Evolutionary conservation across 2,329 filamentous ascomycete genomes (phyloP).

Genomic region (Penicillium sp.): DNA sequence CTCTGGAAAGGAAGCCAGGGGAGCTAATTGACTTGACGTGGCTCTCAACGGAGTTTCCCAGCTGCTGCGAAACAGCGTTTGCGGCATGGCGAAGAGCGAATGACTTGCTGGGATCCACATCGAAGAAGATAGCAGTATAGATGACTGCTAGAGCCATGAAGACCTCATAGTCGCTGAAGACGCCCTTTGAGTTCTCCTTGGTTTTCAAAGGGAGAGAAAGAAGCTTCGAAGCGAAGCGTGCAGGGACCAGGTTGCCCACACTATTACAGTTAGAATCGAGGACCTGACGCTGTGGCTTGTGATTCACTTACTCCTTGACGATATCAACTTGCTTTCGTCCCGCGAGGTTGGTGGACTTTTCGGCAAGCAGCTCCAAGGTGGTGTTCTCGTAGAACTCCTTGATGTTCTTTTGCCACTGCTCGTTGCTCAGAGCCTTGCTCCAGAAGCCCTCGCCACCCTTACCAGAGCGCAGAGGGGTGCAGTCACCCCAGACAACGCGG

Average conservation of each 20-base stretch:
- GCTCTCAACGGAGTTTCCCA: slow-evolving; percentile 66
- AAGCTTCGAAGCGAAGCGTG: slow-evolving; percentile 60
- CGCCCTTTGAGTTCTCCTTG: slow-evolving; percentile 53
- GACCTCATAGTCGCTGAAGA: slow-evolving; percentile 63
- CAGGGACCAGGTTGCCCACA: slow-evolving; percentile 59
- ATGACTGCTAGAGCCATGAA: slow-evolving; percentile 68
- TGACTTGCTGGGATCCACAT: slow-evolving; percentile 68
- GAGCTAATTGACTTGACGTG: slow-evolving; percentile 67
- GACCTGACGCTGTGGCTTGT: not conserved
- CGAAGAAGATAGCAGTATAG: slow-evolving; percentile 69
- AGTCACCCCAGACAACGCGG: slow-evolving; percentile 68
- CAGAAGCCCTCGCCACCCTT: slow-evolving; percentile 61
- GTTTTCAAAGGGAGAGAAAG: slow-evolving; percentile 63
- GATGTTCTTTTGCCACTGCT: slow-evolving; percentile 66
- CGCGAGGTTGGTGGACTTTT: slow-evolving; percentile 69
- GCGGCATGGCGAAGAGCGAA: slow-evolving; percentile 67
- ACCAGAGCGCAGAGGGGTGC: slow-evolving; percentile 67
- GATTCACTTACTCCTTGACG: slow-evolving; percentile 56
- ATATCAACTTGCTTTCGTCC: slow-evolving; percentile 72
- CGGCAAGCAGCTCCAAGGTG: slow-evolving; percentile 64
- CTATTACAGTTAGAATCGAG: slow-evolving; percentile 25
- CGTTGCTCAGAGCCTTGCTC: slow-evolving; percentile 64
- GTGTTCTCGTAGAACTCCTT: slow-evolving; percentile 70
- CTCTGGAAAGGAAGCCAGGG: slow-evolving; percentile 60
- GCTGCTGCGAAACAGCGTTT: slow-evolving; percentile 60